These are phyloP conservation scores for Ogataea methylovora DNA, from an alignment of 805 yeast genomes.

Conservation along the genomic window DNA sequence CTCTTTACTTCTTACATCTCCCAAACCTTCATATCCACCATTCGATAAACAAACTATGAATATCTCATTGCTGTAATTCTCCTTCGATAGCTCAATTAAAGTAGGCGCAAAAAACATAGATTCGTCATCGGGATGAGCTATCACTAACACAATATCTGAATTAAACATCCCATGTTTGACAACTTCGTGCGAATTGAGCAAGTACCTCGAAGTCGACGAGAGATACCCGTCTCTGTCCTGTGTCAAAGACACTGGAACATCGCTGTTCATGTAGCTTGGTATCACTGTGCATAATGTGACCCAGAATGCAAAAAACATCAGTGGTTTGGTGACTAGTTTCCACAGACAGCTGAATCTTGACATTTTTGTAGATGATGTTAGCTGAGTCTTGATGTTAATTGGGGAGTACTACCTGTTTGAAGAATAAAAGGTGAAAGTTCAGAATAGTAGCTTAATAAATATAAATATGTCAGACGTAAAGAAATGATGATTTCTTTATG, in stretches of 20 bases:
- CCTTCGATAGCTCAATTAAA: constrained; percentile 40
- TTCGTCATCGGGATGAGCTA: constrained; percentile 98
- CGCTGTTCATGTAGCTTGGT: not conserved
- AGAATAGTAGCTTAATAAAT: no score
- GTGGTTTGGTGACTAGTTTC: not conserved
- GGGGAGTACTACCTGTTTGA: no score
- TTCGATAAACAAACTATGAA: constrained; percentile 63
- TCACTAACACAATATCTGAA: constrained; percentile 30
- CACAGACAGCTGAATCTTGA: no score
- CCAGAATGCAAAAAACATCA: not conserved
- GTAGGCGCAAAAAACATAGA: constrained; percentile 95
- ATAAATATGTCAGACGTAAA: no score
- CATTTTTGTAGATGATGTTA: no score
- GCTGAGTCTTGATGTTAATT: no score
- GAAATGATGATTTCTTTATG: no score
- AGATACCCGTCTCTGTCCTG: not conserved
- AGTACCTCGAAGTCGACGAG: not conserved
- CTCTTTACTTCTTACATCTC: constrained; percentile 55
- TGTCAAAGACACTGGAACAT: not conserved
- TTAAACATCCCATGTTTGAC: constrained; percentile 9
- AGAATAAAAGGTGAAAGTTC: no score
- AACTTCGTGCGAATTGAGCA: constrained; percentile 12
- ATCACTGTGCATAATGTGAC: not conserved
- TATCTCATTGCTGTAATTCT: constrained; percentile 41
- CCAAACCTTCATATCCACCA: constrained; percentile 75